Conservation (phyloP, 805 yeast species). For the Metschnikowia cubensis region DNA sequence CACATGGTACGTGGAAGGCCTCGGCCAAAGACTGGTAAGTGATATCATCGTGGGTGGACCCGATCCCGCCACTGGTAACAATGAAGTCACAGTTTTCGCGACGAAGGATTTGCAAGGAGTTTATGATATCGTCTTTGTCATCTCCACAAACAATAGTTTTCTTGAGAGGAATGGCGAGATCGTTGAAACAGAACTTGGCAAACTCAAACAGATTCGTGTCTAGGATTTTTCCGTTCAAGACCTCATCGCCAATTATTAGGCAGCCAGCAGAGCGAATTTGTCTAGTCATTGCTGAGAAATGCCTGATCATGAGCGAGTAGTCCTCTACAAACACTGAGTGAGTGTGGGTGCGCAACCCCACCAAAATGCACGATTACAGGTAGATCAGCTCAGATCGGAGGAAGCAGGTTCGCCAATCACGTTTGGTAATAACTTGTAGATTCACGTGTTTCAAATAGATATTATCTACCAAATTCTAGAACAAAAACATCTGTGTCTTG, state of each 20-base stretch:
- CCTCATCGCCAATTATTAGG: constrained; percentile 81
- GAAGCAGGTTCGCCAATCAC: background rate
- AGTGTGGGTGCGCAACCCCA: constrained; percentile 2
- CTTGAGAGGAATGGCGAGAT: constrained; percentile 60
- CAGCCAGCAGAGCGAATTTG: constrained; percentile 43
- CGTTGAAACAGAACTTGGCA: constrained; percentile 62
- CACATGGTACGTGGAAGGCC: constrained; percentile 51
- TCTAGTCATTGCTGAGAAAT: constrained; percentile 12
- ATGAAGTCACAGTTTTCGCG: constrained; percentile 56
- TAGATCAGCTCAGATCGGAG: background rate
- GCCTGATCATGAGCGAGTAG: constrained; percentile 6
- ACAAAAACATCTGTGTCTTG: too few relatives aligned
- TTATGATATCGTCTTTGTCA: constrained; percentile 59
- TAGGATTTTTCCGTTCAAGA: constrained; percentile 75
- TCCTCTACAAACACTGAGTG: background rate
- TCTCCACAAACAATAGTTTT: constrained; percentile 76
- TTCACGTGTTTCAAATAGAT: background rate
- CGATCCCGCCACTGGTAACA: constrained; percentile 72
- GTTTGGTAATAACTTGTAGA: background rate
- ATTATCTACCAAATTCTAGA: background rate
- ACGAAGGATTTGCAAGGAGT: constrained; percentile 45
- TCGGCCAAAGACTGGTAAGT: constrained; percentile 74
- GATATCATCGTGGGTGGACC: constrained; percentile 89
- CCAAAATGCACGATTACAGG: background rate
- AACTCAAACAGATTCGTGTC: constrained; percentile 76